Conservation (phyloP, 257 asterid genomes). For the Plectranthus barbatus region DNA sequence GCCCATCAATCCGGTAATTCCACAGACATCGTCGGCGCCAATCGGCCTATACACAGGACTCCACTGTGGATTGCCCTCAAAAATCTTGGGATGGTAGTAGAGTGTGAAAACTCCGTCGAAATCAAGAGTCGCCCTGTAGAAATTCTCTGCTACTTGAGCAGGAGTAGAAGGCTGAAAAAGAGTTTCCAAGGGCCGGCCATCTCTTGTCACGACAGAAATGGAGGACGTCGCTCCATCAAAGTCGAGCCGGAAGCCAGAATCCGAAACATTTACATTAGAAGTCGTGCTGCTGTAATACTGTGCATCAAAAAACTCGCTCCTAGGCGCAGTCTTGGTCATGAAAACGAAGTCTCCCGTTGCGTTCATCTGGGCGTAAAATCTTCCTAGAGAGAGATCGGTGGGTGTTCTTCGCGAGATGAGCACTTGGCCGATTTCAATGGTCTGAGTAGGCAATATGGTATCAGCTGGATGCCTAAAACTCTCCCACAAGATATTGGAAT, state of each 20-base stretch:
- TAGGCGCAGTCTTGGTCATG: constrained; percentile 11
- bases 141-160: constrained; percentile 11
- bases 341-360: constrained; percentile 30
- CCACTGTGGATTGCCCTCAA: constrained; percentile 21
- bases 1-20: constrained; percentile 14
- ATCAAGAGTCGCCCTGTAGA: constrained; percentile 33
- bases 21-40: constrained; percentile 30
- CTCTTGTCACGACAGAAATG: constrained; percentile 17
- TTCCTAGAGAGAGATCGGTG: constrained; percentile 28
- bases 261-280: constrained; percentile 15
- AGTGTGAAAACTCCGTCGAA: constrained; percentile 43
- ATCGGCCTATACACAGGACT: background rate
- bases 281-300: constrained; percentile 31
- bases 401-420: constrained; percentile 24
- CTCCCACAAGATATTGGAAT: constrained; percentile 31
- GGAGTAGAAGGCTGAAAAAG: background rate
- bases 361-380: constrained; percentile 37
- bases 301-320: constrained; percentile 11
- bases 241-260: constrained; percentile 26
- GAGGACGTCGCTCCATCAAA: constrained; percentile 20
- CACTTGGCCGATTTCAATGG: background rate
- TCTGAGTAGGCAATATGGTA: constrained; percentile 29
- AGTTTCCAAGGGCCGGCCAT: background rate
- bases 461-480: constrained; percentile 34
- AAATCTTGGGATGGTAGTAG: constrained; percentile 33